Evolutionary conservation across 208 protist genomes (phyloP).

Genomic region (Trichomonas vaginalis): DNA sequence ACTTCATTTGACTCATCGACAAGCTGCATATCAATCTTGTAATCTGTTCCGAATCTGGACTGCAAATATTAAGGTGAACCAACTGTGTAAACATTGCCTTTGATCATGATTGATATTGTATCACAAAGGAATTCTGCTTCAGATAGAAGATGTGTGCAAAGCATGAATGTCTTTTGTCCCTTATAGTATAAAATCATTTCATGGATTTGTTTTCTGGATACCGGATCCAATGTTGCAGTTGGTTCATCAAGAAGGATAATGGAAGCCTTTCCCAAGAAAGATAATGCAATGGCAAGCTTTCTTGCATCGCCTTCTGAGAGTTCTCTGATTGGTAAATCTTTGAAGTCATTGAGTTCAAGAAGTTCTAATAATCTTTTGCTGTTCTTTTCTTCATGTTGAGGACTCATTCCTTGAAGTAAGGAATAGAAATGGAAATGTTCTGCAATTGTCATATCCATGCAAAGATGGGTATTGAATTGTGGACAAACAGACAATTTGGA

Average conservation of each 20-base stretch:
- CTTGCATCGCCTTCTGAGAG: neutral
- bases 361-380: neutral
- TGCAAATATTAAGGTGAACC: neutral
- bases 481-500: neutral
- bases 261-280: neutral
- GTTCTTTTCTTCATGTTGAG: neutral
- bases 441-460: neutral
- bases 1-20: neutral
- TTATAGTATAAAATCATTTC: neutral
- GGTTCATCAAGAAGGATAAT: neutral
- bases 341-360: neutral
- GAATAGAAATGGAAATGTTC: conserved; percentile 10
- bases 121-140: neutral
- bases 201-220: neutral
- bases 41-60: neutral
- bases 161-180: neutral
- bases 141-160: neutral
- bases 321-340: neutral
- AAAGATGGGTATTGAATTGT: conserved; percentile 12
- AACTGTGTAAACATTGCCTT: too few relatives aligned
- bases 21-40: neutral
- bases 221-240: neutral
- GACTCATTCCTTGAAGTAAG: too few relatives aligned
- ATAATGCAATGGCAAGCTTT: neutral
- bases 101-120: neutral